These are phyloP conservation scores for Scedosporium dehoogii DNA, from an alignment of 2,329 filamentous ascomycete species.

Conservation along the genomic window DNA sequence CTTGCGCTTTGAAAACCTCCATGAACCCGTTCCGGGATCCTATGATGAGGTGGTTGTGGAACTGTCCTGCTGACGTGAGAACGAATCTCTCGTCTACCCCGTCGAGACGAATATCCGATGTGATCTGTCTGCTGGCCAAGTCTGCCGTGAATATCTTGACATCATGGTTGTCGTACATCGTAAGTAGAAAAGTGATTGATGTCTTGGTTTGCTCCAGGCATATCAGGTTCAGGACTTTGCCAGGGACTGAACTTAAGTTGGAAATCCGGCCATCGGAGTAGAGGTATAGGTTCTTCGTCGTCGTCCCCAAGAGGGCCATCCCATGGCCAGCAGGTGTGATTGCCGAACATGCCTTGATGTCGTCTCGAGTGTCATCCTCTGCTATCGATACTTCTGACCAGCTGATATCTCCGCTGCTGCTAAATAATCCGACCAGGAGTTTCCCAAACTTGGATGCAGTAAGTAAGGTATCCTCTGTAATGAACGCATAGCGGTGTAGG, in stretches of 20 bases:
- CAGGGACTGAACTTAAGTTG: constrained; percentile 26
- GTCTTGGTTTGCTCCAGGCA: constrained; percentile 12
- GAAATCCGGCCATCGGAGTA: constrained; percentile 24
- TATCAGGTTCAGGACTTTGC: constrained; percentile 43
- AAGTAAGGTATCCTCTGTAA: constrained; percentile 42
- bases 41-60: constrained; percentile 34
- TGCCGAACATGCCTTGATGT: constrained; percentile 37
- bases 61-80: constrained; percentile 34
- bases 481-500: constrained; percentile 55
- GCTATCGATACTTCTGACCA: constrained; percentile 33
- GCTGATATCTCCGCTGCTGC: constrained; percentile 6
- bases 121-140: constrained; percentile 17
- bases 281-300: constrained; percentile 36
- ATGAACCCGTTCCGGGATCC: constrained; percentile 45
- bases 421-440: constrained; percentile 37
- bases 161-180: constrained; percentile 33
- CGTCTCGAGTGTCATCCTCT: constrained; percentile 20
- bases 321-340: constrained; percentile 28
- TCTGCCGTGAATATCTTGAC: constrained; percentile 33
- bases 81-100: constrained; percentile 38
- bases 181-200: constrained; percentile 28
- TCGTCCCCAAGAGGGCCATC: constrained; percentile 37
- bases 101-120: constrained; percentile 20
- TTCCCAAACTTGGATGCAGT: constrained; percentile 51
- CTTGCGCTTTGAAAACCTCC: constrained; percentile 20